Base-by-base conservation (phyloP, 2,329 filamentous ascomycete species). In the Penicillium sp. region DNA sequence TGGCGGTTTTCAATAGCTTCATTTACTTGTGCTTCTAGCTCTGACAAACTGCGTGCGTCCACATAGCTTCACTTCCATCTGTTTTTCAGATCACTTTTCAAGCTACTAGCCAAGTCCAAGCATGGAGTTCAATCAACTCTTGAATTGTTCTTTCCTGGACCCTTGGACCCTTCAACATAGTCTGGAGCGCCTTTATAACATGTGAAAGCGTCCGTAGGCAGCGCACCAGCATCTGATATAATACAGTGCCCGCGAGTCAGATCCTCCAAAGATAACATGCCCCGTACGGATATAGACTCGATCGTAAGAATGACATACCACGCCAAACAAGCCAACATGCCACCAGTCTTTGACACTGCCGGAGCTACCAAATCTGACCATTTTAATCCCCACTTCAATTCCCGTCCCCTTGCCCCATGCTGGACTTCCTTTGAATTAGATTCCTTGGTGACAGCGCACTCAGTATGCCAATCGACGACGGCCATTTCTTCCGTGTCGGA, bases 401-500 rank as follows among this genome's bases (percentile, higher is more conserved):
- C 46, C 40, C 52, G n/a, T 30, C 30, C 33, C 57, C 54, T 48
- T 52, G 40, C 13, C 52, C 51, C 45, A 26, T 40, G 28, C 33
- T 38, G 19, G 61, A 52, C 30, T 55, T 59, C 19, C 60, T 14
- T 45, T 49, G 63, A 14, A 52, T 63, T 28, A 62, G 33, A 28
- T 64, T 62, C 58, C 61, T 68, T 16, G 68, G 58, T 45, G 67
- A 59, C 35, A 70, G 60, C 22, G 53, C 57, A 58, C 60, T 65
- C n/a, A 69, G 58, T 26, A 68, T 16, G 42, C 52, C 59, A 33
- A 57, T 63, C 4, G 67, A 54, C 22, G 67, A 62, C 13, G 55
- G 45, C 68, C 68, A 70, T 45, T 68, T 70, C 53, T 62, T 68
- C n/a, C 65, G 63, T 11, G 60, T 58, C 2, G 60, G 61, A 33